Base-by-base conservation (phyloP, 192 early-diverging fungal genomes). In the Kickxella alabastrina region DNA sequence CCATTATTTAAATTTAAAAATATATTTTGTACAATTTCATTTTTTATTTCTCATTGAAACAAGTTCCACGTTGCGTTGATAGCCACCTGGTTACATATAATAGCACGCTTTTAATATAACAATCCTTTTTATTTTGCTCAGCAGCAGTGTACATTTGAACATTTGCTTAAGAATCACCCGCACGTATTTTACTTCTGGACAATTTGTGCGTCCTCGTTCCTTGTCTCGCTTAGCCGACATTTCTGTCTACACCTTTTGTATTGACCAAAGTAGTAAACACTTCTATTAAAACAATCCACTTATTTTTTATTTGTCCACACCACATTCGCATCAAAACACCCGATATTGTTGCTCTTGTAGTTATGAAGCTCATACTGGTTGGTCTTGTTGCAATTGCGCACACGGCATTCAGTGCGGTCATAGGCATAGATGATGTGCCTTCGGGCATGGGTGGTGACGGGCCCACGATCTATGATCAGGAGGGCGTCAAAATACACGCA, bases 401-500 rank as follows among this genome's bases (percentile, higher is more conserved):
- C 13, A 22, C 25, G 12, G 37, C 27, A 17, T 32, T 14, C 26
- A 32, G 52, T 10, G 52, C 52, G 7, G 42, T 31, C n/a, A 35
- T 42, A 28, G 32, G 25, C 25, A 40, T 40, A 26, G 49, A 40
- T 10, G 36, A 38, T 40, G 37, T 28, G 14, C 49, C 37, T 7
- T 25, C 25, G 12, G 37, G 40, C 12, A 19, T 53, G 4, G 51
- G 51, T 5, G 12, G 6, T 2, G 49, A 57, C 10, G 55, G 45
- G 10, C 39, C 49, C 19, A 18, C 65, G 17, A 35, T 59, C 5
- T 26, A 43, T 23, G 59, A 47, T 14, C 58, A 59, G 25, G 47
- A 36, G 3, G 47, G 47, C 4, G 64, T 57, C 41, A 67, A 63
- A 36, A 59, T 34, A 35, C 71, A 75, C 35, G 25, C 51, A 18